These are phyloP conservation scores for Pyrenochaeta sp. DNA, from an alignment of 2,329 filamentous ascomycete genomes.

Conservation along the genomic window DNA sequence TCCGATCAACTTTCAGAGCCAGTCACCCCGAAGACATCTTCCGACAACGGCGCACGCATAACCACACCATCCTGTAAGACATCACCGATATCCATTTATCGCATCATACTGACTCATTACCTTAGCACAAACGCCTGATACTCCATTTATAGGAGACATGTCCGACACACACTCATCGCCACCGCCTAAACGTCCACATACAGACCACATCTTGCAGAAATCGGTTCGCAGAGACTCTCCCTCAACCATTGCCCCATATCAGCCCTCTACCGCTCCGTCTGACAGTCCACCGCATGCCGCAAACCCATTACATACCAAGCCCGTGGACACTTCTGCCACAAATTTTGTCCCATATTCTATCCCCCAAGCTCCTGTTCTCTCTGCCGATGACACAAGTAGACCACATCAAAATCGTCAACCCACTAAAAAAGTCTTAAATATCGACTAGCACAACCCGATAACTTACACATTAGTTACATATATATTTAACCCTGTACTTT, in stretches of 20 bases:
- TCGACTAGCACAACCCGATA: conserved; percentile 4
- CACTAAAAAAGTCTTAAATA: conserved; percentile 3
- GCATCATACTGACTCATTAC: conserved; percentile 4
- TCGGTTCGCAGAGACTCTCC: conserved; percentile 1
- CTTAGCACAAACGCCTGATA: conserved; percentile 5
- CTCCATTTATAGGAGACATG: conserved; percentile 3
- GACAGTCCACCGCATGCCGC: conserved; percentile 1
- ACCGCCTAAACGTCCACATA: conserved; percentile 3
- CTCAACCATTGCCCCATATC: conserved; percentile 1
- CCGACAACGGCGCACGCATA: conserved; percentile 2
- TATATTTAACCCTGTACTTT: not conserved
- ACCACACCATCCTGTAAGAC: conserved; percentile 5
- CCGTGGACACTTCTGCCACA: conserved; percentile 4
- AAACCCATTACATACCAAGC: conserved; percentile 5
- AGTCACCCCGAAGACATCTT: conserved; percentile 3
- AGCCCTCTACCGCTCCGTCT: conserved; percentile 2
- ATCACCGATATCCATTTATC: conserved; percentile 5
- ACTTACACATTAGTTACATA: conserved; percentile 4
- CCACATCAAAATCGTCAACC: conserved; percentile 5
- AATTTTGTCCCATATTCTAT: conserved; percentile 5
- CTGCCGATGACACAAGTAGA: conserved; percentile 5
- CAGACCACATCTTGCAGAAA: conserved; percentile 4
- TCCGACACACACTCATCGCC: conserved; percentile 2
- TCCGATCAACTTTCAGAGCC: conserved; percentile 4
- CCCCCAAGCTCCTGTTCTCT: conserved; percentile 6